A percentile compares a stretch with the other conserved stretches of the same genome.
Conservation (phyloP, 139 green algal species). For the Zygnema cylindricum region DNA sequence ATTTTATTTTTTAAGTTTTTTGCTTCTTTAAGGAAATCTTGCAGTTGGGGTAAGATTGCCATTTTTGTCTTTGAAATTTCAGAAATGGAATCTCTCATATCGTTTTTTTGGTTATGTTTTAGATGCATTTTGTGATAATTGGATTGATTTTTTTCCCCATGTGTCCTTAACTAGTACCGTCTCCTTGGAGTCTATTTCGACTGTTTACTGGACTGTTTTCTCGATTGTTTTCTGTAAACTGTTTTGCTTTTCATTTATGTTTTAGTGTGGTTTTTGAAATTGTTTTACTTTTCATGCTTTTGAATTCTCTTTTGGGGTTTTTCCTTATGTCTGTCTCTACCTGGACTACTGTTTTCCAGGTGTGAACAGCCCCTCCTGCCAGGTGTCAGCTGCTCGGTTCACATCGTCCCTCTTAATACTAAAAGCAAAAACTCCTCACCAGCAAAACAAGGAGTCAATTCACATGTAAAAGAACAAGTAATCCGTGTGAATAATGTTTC, state of each 20-base stretch:
- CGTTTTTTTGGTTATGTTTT: background rate
- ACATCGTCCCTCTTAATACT: background rate
- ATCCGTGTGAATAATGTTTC: background rate
- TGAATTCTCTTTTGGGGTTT: background rate
- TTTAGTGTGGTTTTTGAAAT: background rate
- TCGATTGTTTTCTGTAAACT: no score
- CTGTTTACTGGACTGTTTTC: no score
- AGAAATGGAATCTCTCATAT: background rate
- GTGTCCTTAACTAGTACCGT: background rate
- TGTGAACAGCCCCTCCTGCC: background rate
- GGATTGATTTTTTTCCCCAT: background rate
- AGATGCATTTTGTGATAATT: background rate
- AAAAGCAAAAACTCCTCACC: background rate
- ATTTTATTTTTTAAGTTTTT: no score
- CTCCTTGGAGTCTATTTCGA: no score
- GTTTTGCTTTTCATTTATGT: no score
- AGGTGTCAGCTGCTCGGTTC: background rate
- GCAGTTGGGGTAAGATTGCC: no score
- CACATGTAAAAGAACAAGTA: background rate
- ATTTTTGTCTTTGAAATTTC: no score
- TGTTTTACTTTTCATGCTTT: background rate
- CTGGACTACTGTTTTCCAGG: background rate
- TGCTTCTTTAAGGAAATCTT: no score
- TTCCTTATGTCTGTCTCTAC: background rate
- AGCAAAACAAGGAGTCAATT: background rate